Evolutionary conservation across 169 alveolate genomes (phyloP), one percentile per base, ranked within the genome.

Genomic region (Eimeria mitis): DNA sequence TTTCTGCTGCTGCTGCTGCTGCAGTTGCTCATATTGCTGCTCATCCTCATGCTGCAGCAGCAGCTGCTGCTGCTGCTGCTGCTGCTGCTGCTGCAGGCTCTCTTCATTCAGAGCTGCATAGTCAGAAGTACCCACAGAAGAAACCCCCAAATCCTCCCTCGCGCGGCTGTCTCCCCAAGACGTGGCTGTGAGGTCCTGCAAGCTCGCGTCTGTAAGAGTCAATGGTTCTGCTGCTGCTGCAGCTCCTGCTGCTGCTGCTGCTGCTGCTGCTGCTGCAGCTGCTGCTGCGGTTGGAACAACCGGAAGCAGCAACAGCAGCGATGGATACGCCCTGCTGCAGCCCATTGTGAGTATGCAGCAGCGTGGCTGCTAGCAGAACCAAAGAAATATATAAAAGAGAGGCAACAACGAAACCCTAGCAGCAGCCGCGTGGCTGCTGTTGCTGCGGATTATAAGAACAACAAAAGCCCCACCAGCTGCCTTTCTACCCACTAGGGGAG

Each of bases 211-310:
- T 4, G 78, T 68, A 1, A 16, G 16, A 13, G 54, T 34, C 37
- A 19, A n/a, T 0, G 52, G 54, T 37, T 40, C 88, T 11, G 68
- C 68, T 49, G 52, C 52, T 44, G 44, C 44, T 25, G 42, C 65
- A n/a, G 23, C 44, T 78, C 9, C 68, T 28, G 88, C 88, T 44
- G 65, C 88, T 44, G 68, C 88, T 78, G 88, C 42, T 44, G 47
- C 42, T 42, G 59, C 84, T 2, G 34, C 84, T 75, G 40, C 37
- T 68, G 76, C 59, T 5, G 84, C 59, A 9, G 16, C 8, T 28
- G 37, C 14, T 42, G 84, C 56, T 28, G 5, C n/a, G 5, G 31
- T 8, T 0, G 44, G 68, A 4, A 13, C 54, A 23, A 28, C n/a
- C 44, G n/a, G 42, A 25, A 31, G 47, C 78, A 68, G 78, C 78